Percentiles rank a stretch among this genome's conserved stretches.
These are phyloP conservation scores for Pycnococcus provasolii DNA, from an alignment of 139 green algal species.

Conservation along the genomic window DNA sequence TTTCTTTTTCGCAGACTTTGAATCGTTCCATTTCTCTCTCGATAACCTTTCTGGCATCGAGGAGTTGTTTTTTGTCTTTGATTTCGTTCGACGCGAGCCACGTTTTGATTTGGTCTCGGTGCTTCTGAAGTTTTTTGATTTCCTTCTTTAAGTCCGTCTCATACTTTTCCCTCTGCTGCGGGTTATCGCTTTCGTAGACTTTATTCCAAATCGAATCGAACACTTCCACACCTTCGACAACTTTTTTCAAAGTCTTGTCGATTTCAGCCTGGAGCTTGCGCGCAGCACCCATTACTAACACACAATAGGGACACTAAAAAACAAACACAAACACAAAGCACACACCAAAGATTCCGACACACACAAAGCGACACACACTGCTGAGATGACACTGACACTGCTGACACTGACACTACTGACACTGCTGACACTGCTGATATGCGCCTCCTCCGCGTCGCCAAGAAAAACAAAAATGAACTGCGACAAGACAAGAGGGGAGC, in stretches of 20 bases:
- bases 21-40: slow-evolving; percentile 97
- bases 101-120: slow-evolving; percentile 94
- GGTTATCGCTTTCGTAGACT: slow-evolving; percentile 82
- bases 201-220: slow-evolving; percentile 96
- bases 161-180: slow-evolving; percentile 88
- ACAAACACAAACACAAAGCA: too few species aligned
- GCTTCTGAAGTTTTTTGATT: slow-evolving; percentile 99
- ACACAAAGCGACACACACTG: too few species aligned
- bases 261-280: slow-evolving; percentile 90
- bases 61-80: slow-evolving; percentile 84
- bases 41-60: slow-evolving; percentile 74
- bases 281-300: slow-evolving; percentile 78
- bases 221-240: slow-evolving; percentile 86
- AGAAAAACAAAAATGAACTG: too few species aligned
- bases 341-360: too few species aligned
- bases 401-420: too few species aligned
- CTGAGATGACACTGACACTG: too few species aligned
- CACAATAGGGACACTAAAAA: too few species aligned
- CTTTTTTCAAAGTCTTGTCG: slow-evolving; percentile 85
- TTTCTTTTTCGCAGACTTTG: slow-evolving; percentile 88
- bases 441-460: too few species aligned
- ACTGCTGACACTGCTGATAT: too few species aligned
- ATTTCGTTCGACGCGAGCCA: slow-evolving; percentile 81
- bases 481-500: too few species aligned
- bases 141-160: slow-evolving; percentile 97